phyloP scores from a whole-genome alignment of 305 asterid genomes.

The Plantago lanceolata region DNA sequence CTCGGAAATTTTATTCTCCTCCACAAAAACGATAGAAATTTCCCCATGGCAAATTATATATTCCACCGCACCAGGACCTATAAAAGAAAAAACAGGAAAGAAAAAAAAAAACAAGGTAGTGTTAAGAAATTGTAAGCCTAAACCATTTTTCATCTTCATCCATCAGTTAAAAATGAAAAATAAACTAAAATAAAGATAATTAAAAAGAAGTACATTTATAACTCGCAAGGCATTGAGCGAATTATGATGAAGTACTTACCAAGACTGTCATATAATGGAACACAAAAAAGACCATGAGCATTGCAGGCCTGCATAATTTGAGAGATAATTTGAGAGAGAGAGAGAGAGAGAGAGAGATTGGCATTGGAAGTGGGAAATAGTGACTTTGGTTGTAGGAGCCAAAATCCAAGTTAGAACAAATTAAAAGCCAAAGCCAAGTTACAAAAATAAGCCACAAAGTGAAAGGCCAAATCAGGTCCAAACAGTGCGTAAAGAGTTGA shows the following conservation, averaged over 20 bases:
- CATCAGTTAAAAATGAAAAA: no score
- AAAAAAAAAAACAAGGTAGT: background rate
- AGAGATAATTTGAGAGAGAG: no score
- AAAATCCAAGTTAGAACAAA: no score
- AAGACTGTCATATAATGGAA: slow-evolving; percentile 76
- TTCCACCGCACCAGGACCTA: slow-evolving; percentile 83
- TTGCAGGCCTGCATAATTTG: slow-evolving; percentile 68
- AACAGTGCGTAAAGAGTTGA: no score
- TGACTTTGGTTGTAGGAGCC: no score
- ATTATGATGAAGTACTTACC: slow-evolving; percentile 34
- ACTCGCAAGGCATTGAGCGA: no score
- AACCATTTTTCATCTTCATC: no score
- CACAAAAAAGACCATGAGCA: slow-evolving; percentile 68
- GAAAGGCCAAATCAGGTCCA: no score
- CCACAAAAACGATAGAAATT: slow-evolving; percentile 63
- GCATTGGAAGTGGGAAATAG: no score
- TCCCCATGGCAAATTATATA: slow-evolving; percentile 74
- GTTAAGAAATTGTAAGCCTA: background rate
- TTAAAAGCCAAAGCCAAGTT: no score
- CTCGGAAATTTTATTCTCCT: slow-evolving; percentile 67
- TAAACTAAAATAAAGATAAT: background rate
- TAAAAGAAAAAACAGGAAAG: slow-evolving; percentile 23
- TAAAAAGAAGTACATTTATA: background rate
- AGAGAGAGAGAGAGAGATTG: no score
- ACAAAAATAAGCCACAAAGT: no score